Percentiles rank a stretch among this genome's conserved stretches.
phyloP scores from a whole-genome alignment of 202 grass and related monocot species.

The Cymbopogon flexuosus region DNA sequence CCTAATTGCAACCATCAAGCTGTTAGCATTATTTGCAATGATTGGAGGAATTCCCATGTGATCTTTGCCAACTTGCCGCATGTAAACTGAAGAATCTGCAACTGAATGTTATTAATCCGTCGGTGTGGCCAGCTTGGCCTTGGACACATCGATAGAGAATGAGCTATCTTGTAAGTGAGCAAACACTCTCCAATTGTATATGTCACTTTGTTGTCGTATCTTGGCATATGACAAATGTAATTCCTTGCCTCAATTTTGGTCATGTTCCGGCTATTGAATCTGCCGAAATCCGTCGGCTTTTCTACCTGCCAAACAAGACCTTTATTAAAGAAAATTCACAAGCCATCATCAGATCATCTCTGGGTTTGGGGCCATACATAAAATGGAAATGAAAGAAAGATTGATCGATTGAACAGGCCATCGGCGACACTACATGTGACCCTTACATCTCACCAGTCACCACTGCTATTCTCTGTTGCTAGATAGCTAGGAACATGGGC shows the following conservation, averaged over 20 bases:
- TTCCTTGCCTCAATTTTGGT: background rate
- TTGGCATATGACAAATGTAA: background rate
- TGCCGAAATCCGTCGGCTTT: too few relatives aligned
- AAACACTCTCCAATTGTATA: background rate
- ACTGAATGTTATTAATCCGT: too few relatives aligned
- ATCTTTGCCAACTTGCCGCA: slow-evolving; percentile 30
- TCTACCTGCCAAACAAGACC: too few relatives aligned
- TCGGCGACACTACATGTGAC: slow-evolving; percentile 30
- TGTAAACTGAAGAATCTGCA: background rate
- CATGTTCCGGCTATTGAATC: too few relatives aligned
- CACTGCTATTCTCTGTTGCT: background rate
- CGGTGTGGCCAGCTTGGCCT: too few relatives aligned
- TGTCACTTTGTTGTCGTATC: background rate
- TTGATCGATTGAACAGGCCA: background rate
- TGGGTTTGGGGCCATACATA: background rate
- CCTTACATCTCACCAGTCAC: background rate
- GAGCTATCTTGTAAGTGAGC: background rate
- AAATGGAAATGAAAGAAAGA: background rate
- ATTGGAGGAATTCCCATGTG: slow-evolving; percentile 40
- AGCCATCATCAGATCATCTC: background rate
- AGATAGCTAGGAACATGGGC: slow-evolving; percentile 22
- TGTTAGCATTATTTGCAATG: slow-evolving; percentile 41
- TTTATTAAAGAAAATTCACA: background rate
- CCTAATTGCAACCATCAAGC: slow-evolving; percentile 24
- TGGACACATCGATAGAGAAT: background rate